These are phyloP conservation scores for Phytophthora tentaculata DNA, from an alignment of 352 stramenopile genomes.

Conservation along the genomic window DNA sequence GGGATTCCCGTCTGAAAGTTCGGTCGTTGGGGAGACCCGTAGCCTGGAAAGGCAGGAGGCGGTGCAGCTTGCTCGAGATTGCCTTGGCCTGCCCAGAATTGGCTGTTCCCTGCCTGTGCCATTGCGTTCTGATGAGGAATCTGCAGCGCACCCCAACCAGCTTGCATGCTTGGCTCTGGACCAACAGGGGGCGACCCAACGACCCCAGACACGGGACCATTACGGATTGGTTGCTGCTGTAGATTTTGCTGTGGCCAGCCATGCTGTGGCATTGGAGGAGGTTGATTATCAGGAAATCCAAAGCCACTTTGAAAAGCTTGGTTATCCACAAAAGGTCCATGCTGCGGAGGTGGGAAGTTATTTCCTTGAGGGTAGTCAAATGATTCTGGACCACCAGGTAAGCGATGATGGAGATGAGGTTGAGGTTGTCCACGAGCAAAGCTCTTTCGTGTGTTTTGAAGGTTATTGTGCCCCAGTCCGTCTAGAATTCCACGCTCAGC, in stretches of 20 bases:
- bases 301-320: constrained; percentile 15
- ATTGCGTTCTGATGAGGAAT: constrained; percentile 11
- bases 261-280: constrained; percentile 23
- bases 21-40: constrained; percentile 3
- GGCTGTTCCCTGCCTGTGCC: constrained; percentile 19
- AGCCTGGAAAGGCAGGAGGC: not conserved
- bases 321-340: constrained; percentile 9
- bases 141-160: not conserved
- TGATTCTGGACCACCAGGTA: constrained; percentile 19
- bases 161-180: not conserved
- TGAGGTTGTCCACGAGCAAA: constrained; percentile 57
- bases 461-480: constrained; percentile 53
- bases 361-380: constrained; percentile 8
- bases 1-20: not conserved
- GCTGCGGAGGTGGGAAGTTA: constrained; percentile 1
- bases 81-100: constrained; percentile 15
- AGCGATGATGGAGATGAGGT: constrained; percentile 26
- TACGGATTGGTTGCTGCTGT: constrained; percentile 12
- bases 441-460: constrained; percentile 35
- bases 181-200: constrained; percentile 1
- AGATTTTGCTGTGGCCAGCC: not conserved
- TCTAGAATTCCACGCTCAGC: constrained; percentile 43
- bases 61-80: constrained; percentile 4
- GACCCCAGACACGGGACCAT: not conserved
- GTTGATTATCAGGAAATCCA: constrained; percentile 5